A percentile compares a stretch with the other conserved stretches of the same genome.
Conservation (phyloP, 1,284 basidiomycete genomes). For the Fomitopsis schrenkii region DNA sequence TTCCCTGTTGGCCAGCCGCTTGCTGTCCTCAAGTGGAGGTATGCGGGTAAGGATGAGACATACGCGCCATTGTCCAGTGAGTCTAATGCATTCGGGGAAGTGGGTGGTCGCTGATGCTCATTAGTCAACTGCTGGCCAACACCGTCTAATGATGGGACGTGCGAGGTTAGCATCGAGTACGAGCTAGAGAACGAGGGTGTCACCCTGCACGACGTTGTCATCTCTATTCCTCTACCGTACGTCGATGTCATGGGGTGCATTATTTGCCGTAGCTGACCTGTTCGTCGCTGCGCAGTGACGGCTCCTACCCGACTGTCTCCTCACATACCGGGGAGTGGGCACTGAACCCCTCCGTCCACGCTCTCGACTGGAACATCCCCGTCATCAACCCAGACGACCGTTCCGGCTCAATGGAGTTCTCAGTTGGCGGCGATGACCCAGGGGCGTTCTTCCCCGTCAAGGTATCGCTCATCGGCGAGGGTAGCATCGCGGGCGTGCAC, state of each 20-base stretch:
- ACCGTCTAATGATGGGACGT: conserved; percentile 83
- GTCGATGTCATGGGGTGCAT: conserved; percentile 26
- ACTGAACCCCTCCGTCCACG: conserved; percentile 73
- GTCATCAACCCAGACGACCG: conserved; percentile 54
- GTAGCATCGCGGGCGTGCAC: conserved; percentile 71
- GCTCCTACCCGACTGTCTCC: conserved; percentile 83
- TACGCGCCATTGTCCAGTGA: conserved; percentile 87
- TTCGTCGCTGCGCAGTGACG: conserved; percentile 42
- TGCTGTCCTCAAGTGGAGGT: conserved; percentile 91
- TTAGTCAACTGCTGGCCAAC: conserved; percentile 96
- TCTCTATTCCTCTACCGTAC: conserved; percentile 90
- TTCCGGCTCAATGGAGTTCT: conserved; percentile 86
- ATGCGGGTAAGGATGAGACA: conserved; percentile 88
- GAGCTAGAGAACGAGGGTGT: conserved; percentile 87
- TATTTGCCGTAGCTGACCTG: conserved; percentile 1
- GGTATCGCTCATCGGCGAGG: conserved; percentile 78
- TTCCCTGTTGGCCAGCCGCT: conserved; percentile 90
- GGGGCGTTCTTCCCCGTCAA: conserved; percentile 92
- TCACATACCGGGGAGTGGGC: conserved; percentile 78
- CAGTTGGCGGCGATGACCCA: conserved; percentile 77
- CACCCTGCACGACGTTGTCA: conserved; percentile 79
- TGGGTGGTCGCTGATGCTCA: neutral
- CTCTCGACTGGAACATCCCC: conserved; percentile 82
- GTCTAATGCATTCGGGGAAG: conserved; percentile 27
- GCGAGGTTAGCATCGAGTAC: conserved; percentile 95